Percentiles rank a stretch among this genome's conserved stretches.
phyloP scores from a whole-genome alignment of 768 basidiomycete species.

The Calvatia gigantea region DNA sequence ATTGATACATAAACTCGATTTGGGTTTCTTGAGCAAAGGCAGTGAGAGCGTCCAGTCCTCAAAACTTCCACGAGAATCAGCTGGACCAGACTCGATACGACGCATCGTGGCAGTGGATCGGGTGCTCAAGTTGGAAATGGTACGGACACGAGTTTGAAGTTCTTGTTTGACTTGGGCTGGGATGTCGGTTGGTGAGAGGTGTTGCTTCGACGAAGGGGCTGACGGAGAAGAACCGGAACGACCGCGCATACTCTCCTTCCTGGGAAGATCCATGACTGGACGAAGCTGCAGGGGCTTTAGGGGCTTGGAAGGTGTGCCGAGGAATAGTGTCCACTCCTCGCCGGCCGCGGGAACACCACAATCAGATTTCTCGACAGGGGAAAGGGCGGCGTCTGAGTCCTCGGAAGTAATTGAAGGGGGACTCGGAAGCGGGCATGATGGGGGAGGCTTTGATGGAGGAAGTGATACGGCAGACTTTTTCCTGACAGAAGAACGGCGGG shows the following conservation, averaged over 20 bases:
- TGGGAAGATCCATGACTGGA: background rate
- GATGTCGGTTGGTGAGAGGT: slow-evolving; percentile 9
- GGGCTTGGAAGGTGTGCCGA: slow-evolving; percentile 5
- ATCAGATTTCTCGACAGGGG: background rate
- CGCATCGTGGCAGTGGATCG: slow-evolving; percentile 1
- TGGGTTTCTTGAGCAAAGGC: slow-evolving; percentile 3
- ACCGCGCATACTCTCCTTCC: slow-evolving; percentile 1
- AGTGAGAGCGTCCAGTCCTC: slow-evolving; percentile 11
- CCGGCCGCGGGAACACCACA: background rate
- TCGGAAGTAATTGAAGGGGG: background rate
- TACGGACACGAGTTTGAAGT: background rate
- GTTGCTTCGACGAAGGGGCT: background rate
- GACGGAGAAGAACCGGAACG: slow-evolving; percentile 3
- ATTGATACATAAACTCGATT: background rate
- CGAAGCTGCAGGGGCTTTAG: background rate
- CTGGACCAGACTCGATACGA: slow-evolving; percentile 11
- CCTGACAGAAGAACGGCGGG: background rate
- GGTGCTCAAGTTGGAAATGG: slow-evolving; percentile 5
- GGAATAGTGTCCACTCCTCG: slow-evolving; percentile 9
- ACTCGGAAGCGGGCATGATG: slow-evolving; percentile 8
- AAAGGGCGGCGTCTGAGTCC: background rate
- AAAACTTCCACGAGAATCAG: background rate
- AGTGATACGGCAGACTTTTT: slow-evolving; percentile 6
- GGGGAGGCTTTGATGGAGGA: slow-evolving; percentile 8
- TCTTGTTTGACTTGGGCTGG: background rate